A percentile compares a stretch with the other conserved stretches of the same genome.
These are phyloP conservation scores for Flaveria bidentis DNA, from an alignment of 129 eudicot species.

Conservation along the genomic window DNA sequence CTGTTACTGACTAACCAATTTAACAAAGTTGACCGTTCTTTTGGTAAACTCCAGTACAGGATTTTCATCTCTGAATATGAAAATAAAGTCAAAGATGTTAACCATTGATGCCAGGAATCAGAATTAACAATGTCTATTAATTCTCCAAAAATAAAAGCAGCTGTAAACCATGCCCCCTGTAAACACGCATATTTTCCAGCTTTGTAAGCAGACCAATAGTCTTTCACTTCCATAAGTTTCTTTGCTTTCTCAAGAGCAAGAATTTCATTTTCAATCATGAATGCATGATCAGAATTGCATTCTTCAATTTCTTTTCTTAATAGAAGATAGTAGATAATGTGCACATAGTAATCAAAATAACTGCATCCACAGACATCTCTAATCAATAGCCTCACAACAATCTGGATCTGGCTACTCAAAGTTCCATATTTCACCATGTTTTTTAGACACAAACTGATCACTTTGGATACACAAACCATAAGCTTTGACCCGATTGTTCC, in stretches of 20 bases:
- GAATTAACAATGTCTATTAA: constrained; percentile 46
- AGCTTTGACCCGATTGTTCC: constrained; percentile 36
- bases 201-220: constrained; percentile 73
- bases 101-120: constrained; percentile 56
- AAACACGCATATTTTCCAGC: constrained; percentile 70
- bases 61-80: constrained; percentile 61
- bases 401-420: constrained; percentile 36
- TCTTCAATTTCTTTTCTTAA: constrained; percentile 32
- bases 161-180: constrained; percentile 75
- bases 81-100: constrained; percentile 57
- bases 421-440: constrained; percentile 37
- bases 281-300: constrained; percentile 32
- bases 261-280: constrained; percentile 41
- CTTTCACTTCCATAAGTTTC: constrained; percentile 44
- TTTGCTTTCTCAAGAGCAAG: constrained; percentile 46
- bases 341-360: constrained; percentile 46
- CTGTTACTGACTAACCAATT: constrained; percentile 31
- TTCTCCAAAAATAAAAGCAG: constrained; percentile 64
- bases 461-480: constrained; percentile 40
- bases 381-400: constrained; percentile 42
- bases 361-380: constrained; percentile 42
- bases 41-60: constrained; percentile 38
- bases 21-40: constrained; percentile 35
- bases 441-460: constrained; percentile 51
- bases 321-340: constrained; percentile 41